These are phyloP conservation scores for Yamagishiella unicocca DNA, from an alignment of 139 green algal genomes.

Conservation along the genomic window DNA sequence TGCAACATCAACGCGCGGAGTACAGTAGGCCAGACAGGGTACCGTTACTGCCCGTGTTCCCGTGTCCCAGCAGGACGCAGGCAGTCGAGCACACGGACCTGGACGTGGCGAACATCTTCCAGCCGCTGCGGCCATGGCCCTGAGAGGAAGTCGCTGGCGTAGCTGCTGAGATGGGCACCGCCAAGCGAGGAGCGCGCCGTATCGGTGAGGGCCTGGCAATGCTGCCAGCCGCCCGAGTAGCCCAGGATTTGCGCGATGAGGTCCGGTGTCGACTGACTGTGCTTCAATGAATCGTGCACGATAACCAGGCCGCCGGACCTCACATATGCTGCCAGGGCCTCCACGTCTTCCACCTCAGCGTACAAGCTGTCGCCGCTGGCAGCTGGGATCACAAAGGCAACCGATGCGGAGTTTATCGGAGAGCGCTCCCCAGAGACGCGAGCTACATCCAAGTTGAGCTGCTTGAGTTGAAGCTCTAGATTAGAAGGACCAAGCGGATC, in stretches of 20 bases:
- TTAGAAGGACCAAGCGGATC: neutral
- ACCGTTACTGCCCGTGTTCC: too few species aligned
- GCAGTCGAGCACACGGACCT: too few species aligned
- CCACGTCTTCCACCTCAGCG: neutral
- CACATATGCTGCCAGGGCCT: neutral
- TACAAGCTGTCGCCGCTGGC: neutral
- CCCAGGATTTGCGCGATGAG: neutral
- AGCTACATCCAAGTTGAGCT: neutral
- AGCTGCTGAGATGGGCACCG: neutral
- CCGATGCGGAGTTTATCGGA: neutral
- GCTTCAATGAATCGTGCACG: neutral
- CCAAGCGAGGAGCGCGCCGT: neutral
- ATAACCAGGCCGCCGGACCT: neutral
- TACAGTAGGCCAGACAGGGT: too few species aligned
- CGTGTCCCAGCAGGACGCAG: too few species aligned
- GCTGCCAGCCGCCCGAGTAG: neutral
- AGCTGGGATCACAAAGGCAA: neutral
- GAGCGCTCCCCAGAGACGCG: neutral
- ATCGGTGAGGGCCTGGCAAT: neutral
- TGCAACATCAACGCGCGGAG: too few species aligned
- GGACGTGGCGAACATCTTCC: neutral
- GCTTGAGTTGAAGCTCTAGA: neutral
- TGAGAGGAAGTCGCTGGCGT: neutral
- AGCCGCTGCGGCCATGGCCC: neutral
- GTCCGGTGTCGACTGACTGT: neutral